These are phyloP conservation scores for Cryphonectria nitschkei DNA, from an alignment of 2,329 filamentous ascomycete genomes.

Conservation along the genomic window DNA sequence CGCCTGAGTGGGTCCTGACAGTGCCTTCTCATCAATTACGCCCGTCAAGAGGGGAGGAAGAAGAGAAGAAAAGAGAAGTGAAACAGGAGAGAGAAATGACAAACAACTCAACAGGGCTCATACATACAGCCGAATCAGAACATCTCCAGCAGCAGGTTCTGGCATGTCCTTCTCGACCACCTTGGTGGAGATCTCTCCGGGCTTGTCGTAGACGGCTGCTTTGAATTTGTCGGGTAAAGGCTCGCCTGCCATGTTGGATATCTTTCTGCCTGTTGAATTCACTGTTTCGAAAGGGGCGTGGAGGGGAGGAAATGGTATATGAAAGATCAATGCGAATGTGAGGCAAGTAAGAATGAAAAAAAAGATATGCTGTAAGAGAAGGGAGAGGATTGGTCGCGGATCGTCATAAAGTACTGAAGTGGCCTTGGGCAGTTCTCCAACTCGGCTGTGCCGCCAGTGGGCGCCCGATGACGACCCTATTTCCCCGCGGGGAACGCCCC, in stretches of 20 bases:
- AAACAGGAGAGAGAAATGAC: too few relatives aligned
- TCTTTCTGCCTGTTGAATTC: neutral
- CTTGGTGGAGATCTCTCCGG: constrained; percentile 25
- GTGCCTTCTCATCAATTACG: neutral
- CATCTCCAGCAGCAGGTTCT: constrained; percentile 25
- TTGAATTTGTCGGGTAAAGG: constrained; percentile 23
- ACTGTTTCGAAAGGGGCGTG: neutral
- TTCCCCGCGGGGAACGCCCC: neutral
- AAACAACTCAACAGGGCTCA: neutral
- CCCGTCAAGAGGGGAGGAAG: neutral
- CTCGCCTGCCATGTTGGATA: constrained; percentile 17
- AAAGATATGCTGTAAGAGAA: neutral
- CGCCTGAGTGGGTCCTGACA: constrained; percentile 31
- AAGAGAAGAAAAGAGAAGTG: too few relatives aligned
- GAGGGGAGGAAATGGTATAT: too few relatives aligned
- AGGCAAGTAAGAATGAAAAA: neutral
- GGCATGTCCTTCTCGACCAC: constrained; percentile 27
- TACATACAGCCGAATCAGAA: constrained; percentile 27
- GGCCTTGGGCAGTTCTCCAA: neutral
- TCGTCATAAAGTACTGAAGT: neutral
- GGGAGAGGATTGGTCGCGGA: neutral
- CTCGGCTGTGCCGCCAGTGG: neutral
- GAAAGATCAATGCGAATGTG: neutral
- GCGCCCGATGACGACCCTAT: neutral
- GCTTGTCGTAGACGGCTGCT: constrained; percentile 25